Percentiles rank a stretch among this genome's conserved stretches.
Evolutionary conservation across 805 yeast species (phyloP).

Genomic region (Cyberlindnera subsufficiens): DNA sequence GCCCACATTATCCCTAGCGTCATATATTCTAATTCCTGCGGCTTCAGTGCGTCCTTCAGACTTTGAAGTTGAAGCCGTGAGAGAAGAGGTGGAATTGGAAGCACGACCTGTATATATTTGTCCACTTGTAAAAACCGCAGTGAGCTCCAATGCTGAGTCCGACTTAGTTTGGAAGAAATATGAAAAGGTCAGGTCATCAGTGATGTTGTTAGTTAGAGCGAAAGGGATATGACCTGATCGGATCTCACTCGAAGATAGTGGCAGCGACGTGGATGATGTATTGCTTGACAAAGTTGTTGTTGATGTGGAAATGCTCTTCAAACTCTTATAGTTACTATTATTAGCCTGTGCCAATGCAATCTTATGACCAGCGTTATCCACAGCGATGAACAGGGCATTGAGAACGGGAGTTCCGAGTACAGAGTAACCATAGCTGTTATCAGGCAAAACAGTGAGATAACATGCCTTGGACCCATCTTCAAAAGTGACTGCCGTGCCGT

Average conservation of each 20-base stretch:
- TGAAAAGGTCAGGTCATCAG: conserved; percentile 12
- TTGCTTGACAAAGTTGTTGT: conserved; percentile 2
- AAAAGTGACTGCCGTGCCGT: conserved; percentile 36
- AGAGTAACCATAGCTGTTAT: conserved; percentile 40
- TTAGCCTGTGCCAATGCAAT: conserved; percentile 54
- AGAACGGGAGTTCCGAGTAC: conserved; percentile 57
- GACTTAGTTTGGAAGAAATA: neutral
- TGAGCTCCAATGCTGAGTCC: conserved; percentile 3
- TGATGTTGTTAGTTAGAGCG: conserved; percentile 32
- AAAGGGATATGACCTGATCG: conserved; percentile 44
- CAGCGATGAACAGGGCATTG: conserved; percentile 48
- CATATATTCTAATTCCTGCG: too few species aligned
- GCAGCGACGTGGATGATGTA: neutral
- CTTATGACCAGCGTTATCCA: conserved; percentile 50
- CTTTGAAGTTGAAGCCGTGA: neutral
- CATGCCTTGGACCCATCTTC: conserved; percentile 55
- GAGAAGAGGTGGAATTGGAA: conserved; percentile 1
- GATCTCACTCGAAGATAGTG: conserved; percentile 22
- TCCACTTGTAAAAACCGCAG: conserved; percentile 12
- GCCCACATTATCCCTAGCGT: too few species aligned
- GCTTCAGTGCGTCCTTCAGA: too few species aligned
- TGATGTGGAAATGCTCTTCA: neutral
- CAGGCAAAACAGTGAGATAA: conserved; percentile 44
- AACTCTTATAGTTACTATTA: conserved; percentile 5
- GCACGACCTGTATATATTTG: conserved; percentile 14